Percentiles rank a stretch among this genome's conserved stretches.
These are phyloP conservation scores for Cymodocea nodosa DNA, from an alignment of 116 monocot genomes.

Conservation along the genomic window DNA sequence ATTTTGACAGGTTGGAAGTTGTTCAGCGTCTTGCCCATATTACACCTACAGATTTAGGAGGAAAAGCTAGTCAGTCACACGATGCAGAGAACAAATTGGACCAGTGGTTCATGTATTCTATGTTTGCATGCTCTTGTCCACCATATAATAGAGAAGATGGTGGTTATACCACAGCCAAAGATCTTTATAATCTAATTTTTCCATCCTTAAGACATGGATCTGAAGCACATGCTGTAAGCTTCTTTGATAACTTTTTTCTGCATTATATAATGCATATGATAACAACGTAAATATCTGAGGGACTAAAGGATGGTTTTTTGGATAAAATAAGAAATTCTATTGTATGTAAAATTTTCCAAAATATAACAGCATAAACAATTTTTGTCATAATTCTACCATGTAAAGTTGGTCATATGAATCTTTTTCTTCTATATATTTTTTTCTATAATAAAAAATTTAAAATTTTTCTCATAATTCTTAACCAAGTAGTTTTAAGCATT, in stretches of 20 bases:
- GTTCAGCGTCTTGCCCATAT: slow-evolving; percentile 62
- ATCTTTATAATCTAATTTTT: slow-evolving; percentile 84
- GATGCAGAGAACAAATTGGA: slow-evolving; percentile 83
- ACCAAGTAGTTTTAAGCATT: too few species aligned
- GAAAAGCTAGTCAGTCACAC: slow-evolving; percentile 70
- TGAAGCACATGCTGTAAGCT: slow-evolving; percentile 61
- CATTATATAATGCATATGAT: not conserved
- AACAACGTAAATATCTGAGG: not conserved
- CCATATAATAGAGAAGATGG: slow-evolving; percentile 71
- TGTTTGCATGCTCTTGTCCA: slow-evolving; percentile 93
- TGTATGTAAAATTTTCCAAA: too few species aligned
- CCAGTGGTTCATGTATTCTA: slow-evolving; percentile 94
- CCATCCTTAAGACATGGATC: slow-evolving; percentile 83
- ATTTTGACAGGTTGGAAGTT: slow-evolving; percentile 57
- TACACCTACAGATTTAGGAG: slow-evolving; percentile 79
- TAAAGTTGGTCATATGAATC: too few species aligned
- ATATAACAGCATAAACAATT: too few species aligned
- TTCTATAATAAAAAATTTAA: too few species aligned
- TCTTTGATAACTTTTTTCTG: slow-evolving; percentile 2
- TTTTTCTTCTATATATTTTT: too few species aligned
- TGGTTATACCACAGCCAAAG: slow-evolving; percentile 43
- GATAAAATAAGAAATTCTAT: too few species aligned
- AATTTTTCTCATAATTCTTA: too few species aligned
- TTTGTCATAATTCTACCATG: too few species aligned
- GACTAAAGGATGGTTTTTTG: slow-evolving; percentile 1